These are phyloP conservation scores for Quaeritorhiza haematococci DNA, from an alignment of 371 early-diverging fungal genomes.

Conservation along the genomic window DNA sequence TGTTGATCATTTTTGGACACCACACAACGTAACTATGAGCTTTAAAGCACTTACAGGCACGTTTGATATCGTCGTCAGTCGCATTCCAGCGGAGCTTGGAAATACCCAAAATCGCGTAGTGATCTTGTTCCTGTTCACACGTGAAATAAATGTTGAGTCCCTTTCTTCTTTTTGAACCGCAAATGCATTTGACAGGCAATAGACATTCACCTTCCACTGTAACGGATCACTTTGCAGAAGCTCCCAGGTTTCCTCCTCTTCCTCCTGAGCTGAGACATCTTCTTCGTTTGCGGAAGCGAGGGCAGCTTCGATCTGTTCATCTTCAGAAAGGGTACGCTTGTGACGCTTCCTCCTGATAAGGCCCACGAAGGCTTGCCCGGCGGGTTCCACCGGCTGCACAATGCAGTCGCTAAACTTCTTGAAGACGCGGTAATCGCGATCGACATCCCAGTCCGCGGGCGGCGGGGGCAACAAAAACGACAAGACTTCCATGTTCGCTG, in stretches of 20 bases:
- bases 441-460: slow-evolving; percentile 31
- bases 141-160: neutral
- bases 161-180: neutral
- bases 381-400: slow-evolving; percentile 35
- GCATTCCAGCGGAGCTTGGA: slow-evolving; percentile 37
- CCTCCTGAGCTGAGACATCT: slow-evolving; percentile 30
- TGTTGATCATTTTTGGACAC: slow-evolving; percentile 3
- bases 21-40: too few relatives aligned
- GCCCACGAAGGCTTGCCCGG: slow-evolving; percentile 31
- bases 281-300: slow-evolving; percentile 21
- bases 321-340: slow-evolving; percentile 42
- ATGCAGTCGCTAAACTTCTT: slow-evolving; percentile 6
- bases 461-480: slow-evolving; percentile 35
- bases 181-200: neutral
- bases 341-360: slow-evolving; percentile 24
- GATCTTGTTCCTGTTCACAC: slow-evolving; percentile 46
- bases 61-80: slow-evolving; percentile 47
- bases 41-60: slow-evolving; percentile 35
- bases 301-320: slow-evolving; percentile 35
- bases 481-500: neutral
- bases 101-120: slow-evolving; percentile 52
- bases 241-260: slow-evolving; percentile 33
- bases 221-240: slow-evolving; percentile 33
- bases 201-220: slow-evolving; percentile 34
- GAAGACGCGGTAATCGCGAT: slow-evolving; percentile 30